Percentiles rank a stretch among this genome's conserved stretches.
phyloP scores from a whole-genome alignment of 75 land plant genomes.

The Ceratopteris richardii region DNA sequence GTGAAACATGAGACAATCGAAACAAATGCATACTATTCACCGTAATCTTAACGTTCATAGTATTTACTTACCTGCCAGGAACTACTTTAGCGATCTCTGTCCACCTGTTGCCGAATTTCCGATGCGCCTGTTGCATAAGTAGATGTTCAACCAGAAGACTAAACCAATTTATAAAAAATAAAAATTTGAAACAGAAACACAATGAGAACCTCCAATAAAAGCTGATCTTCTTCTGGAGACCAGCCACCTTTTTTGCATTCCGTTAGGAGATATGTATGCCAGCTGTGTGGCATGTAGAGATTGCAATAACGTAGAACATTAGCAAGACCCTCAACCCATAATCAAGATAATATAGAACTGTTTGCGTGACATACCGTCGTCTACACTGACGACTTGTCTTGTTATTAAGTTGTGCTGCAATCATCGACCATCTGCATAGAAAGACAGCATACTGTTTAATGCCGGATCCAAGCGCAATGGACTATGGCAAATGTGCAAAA shows the following conservation, averaged over 20 bases:
- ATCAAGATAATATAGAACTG: no score
- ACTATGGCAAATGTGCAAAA: no score
- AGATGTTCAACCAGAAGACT: no score
- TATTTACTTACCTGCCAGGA: slow-evolving; percentile 84
- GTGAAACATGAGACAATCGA: no score
- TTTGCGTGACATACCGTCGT: slow-evolving; percentile 79
- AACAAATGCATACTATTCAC: no score
- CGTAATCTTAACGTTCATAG: no score
- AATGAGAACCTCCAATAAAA: slow-evolving; percentile 70
- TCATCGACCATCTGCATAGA: slow-evolving; percentile 61
- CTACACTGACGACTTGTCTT: slow-evolving; percentile 89
- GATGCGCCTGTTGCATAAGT: slow-evolving; percentile 67
- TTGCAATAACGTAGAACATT: no score
- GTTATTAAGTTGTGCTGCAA: slow-evolving; percentile 67
- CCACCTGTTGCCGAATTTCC: slow-evolving; percentile 87
- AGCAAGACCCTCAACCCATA: no score
- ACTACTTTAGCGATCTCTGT: slow-evolving; percentile 98
- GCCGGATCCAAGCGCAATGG: no score
- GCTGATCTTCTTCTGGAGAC: slow-evolving; percentile 83
- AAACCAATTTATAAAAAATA: no score
- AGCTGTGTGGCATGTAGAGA: no score
- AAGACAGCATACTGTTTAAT: no score
- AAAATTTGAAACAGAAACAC: not conserved
- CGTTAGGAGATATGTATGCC: slow-evolving; percentile 86
- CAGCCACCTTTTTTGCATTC: slow-evolving; percentile 95